Conservation (phyloP, 2,329 filamentous ascomycete genomes). For the Alternaria ventricosa region DNA sequence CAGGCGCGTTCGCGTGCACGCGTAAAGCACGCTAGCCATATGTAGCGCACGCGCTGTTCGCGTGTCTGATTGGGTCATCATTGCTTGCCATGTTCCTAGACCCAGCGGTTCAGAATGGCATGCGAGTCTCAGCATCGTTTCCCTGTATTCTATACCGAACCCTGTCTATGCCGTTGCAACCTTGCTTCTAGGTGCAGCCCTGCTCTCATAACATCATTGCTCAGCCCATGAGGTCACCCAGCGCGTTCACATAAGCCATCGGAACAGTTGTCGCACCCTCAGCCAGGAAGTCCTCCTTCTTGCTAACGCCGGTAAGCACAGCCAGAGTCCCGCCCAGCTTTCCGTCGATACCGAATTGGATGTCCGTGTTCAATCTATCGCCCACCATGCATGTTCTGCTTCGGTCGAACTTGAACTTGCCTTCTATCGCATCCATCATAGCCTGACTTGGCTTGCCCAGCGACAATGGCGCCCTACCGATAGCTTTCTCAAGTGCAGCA, state of each 20-base stretch:
- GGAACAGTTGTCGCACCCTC: conserved; percentile 74
- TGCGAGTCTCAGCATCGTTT: neutral
- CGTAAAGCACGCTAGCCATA: conserved; percentile 18
- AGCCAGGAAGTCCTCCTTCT: conserved; percentile 81
- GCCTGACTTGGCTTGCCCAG: conserved; percentile 96
- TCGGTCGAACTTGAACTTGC: conserved; percentile 89
- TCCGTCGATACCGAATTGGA: conserved; percentile 91
- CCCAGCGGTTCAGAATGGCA: neutral
- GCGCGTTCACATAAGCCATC: conserved; percentile 80
- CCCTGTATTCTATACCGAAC: neutral
- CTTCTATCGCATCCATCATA: conserved; percentile 99
- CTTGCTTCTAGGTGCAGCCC: no score
- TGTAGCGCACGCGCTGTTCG: conserved; percentile 6
- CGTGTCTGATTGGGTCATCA: neutral
- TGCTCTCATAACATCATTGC: neutral
- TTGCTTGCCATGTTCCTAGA: neutral
- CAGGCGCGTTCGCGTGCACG: conserved; percentile 29
- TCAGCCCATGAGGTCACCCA: conserved; percentile 72
- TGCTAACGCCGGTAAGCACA: conserved; percentile 87
- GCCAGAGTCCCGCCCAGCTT: conserved; percentile 88
- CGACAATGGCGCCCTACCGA: conserved; percentile 71
- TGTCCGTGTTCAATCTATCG: conserved; percentile 92
- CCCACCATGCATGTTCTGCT: conserved; percentile 92
- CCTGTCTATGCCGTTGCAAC: neutral
- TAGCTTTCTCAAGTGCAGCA: conserved; percentile 72